Evolutionary conservation across 805 yeast species (phyloP).

Genomic region (Sugiyamaella valdiviana): DNA sequence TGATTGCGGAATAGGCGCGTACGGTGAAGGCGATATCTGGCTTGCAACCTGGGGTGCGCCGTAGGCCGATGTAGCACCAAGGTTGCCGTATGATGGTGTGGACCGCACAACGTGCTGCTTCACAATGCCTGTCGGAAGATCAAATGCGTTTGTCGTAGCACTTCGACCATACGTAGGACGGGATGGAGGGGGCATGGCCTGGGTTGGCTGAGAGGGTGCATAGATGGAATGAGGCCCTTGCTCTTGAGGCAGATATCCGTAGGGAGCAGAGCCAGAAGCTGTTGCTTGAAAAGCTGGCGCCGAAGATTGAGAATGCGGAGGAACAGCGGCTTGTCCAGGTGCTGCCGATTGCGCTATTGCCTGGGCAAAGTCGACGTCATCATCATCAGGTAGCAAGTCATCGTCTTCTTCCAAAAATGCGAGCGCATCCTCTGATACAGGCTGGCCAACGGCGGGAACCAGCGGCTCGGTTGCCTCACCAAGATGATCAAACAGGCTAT

Average conservation of each 20-base stretch:
- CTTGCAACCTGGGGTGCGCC: conserved; percentile 14
- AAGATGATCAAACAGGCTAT: conserved; percentile 5
- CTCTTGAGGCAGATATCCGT: conserved; percentile 3
- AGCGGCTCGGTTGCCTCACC: too few relatives aligned
- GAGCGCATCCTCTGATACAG: conserved; percentile 13
- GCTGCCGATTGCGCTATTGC: conserved; percentile 5
- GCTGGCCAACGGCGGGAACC: background rate
- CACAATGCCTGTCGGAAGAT: conserved; percentile 30
- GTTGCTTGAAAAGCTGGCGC: too few relatives aligned
- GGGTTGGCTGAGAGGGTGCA: conserved; percentile 3
- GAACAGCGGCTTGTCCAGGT: conserved; percentile 6
- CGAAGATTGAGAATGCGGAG: conserved; percentile 3
- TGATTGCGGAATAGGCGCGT: background rate
- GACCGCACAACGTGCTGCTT: conserved; percentile 23
- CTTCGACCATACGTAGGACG: conserved; percentile 16
- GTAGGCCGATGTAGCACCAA: conserved; percentile 5
- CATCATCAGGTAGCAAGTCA: conserved; percentile 29
- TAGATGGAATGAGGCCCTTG: conserved; percentile 8
- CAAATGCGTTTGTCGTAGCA: conserved; percentile 27
- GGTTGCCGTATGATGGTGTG: conserved; percentile 19
- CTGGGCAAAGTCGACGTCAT: conserved; percentile 11
- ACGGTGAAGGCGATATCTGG: conserved; percentile 2
- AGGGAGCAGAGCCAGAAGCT: too few relatives aligned
- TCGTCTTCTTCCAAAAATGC: conserved; percentile 32
- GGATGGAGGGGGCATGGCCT: conserved; percentile 5